These are phyloP conservation scores for Crotalaria pallida DNA, from an alignment of 306 rosid genomes.

Conservation along the genomic window DNA sequence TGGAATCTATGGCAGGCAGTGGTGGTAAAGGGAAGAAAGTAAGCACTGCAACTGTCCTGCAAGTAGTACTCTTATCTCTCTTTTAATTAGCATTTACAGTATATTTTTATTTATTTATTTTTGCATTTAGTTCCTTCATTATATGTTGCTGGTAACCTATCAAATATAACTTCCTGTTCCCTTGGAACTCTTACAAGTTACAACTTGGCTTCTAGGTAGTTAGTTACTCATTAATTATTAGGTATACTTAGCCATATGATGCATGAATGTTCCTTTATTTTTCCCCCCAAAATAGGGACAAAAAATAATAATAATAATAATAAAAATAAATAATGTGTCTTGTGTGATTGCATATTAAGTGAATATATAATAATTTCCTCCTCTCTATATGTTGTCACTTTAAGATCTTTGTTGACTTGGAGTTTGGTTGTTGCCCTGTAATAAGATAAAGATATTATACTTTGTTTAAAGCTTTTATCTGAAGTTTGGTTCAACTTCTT, in stretches of 20 bases:
- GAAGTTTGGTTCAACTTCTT: constrained; percentile 12
- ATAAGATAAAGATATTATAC: background rate
- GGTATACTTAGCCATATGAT: constrained; percentile 11
- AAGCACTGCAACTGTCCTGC: background rate
- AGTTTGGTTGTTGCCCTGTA: background rate
- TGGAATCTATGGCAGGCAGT: constrained; percentile 51
- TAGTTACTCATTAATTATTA: constrained; percentile 24
- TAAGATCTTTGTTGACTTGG: constrained; percentile 1
- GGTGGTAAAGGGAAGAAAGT: constrained; percentile 15
- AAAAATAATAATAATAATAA: no score
- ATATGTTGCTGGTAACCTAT: background rate
- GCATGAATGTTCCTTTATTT: constrained; percentile 4
- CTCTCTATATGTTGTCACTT: background rate
- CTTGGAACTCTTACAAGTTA: constrained; percentile 27
- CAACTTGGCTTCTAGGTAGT: constrained; percentile 12
- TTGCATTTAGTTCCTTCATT: constrained; percentile 19
- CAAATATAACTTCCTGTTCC: constrained; percentile 27
- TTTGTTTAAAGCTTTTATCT: background rate
- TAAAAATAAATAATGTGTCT: no score
- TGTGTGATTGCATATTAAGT: background rate
- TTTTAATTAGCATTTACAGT: background rate
- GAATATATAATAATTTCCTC: background rate
- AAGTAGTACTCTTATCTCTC: constrained; percentile 4
- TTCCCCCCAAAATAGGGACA: constrained; percentile 26
- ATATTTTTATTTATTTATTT: no score